These are phyloP conservation scores for Azolla pinnata DNA, from an alignment of 75 land plant genomes.

Conservation along the genomic window DNA sequence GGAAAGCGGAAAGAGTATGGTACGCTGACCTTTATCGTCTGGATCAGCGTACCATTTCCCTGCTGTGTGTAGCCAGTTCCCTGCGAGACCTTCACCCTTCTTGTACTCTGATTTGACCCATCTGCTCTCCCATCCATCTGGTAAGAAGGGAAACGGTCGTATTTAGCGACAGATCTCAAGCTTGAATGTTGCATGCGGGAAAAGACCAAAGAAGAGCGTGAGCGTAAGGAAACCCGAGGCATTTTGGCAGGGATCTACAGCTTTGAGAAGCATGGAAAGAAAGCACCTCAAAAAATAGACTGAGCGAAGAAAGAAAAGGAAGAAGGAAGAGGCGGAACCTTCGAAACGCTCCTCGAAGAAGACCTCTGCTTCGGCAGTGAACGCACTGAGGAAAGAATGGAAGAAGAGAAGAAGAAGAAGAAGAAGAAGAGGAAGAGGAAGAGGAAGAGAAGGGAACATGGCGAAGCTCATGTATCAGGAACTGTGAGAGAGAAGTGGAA, in stretches of 20 bases:
- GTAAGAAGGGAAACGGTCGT: not conserved
- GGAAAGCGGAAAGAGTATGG: not conserved
- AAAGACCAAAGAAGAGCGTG: too few relatives aligned
- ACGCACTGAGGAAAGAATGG: not conserved
- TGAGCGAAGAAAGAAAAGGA: not conserved
- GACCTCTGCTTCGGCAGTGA: constrained; percentile 23
- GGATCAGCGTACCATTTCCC: constrained; percentile 76
- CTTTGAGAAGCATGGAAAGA: too few relatives aligned
- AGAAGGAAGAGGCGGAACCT: constrained; percentile 17
- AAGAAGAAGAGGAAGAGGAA: too few relatives aligned
- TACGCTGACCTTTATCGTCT: constrained; percentile 72
- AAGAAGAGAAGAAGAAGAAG: constrained; percentile 6
- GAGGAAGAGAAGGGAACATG: not conserved
- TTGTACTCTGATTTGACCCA: constrained; percentile 79
- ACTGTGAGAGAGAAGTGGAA: not conserved
- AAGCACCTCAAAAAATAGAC: not conserved
- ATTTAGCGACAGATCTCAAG: too few relatives aligned
- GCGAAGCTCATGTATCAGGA: not conserved
- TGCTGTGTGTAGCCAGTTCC: constrained; percentile 63
- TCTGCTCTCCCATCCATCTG: constrained; percentile 69
- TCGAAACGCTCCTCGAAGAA: constrained; percentile 49
- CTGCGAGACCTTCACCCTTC: constrained; percentile 56
- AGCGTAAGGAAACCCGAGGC: too few relatives aligned
- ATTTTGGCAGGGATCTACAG: too few relatives aligned
- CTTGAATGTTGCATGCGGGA: too few relatives aligned